Conservation (phyloP, 352 stramenopile species). For the Pythium aquatile region DNA sequence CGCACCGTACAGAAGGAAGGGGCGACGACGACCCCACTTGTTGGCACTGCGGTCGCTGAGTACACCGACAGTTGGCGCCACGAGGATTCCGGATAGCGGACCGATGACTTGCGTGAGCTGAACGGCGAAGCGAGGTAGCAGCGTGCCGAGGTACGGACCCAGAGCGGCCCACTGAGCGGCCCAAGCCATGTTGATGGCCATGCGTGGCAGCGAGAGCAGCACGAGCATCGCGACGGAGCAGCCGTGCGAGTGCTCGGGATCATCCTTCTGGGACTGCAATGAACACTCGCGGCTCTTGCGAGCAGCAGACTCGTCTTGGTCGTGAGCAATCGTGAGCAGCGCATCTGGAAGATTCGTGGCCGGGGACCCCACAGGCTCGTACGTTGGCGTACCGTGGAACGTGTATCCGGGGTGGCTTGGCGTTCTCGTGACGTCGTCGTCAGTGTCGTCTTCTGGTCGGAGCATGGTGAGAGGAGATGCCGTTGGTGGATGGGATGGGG, state of each 20-base stretch:
- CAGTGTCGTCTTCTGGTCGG: background rate
- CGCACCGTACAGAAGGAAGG: conserved; percentile 61
- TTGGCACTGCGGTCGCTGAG: conserved; percentile 56
- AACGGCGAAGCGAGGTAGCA: conserved; percentile 62
- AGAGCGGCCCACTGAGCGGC: conserved; percentile 73
- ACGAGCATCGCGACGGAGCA: conserved; percentile 71
- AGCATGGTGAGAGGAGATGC: background rate
- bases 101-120: conserved; percentile 76
- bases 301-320: conserved; percentile 15
- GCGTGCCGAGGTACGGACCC: conserved; percentile 65
- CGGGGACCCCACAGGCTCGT: conserved; percentile 35
- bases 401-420: conserved; percentile 24
- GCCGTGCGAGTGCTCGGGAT: conserved; percentile 14
- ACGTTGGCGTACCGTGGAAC: conserved; percentile 45
- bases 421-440: background rate
- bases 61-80: conserved; percentile 65
- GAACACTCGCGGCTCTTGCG: conserved; percentile 16
- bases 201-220: conserved; percentile 59
- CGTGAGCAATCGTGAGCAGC: conserved; percentile 22
- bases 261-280: background rate
- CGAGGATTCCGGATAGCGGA: conserved; percentile 64
- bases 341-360: conserved; percentile 9
- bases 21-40: conserved; percentile 60
- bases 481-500: background rate
- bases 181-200: conserved; percentile 82